Base-by-base conservation (phyloP, 2,329 filamentous ascomycete species). In the Botrytis aclada region DNA sequence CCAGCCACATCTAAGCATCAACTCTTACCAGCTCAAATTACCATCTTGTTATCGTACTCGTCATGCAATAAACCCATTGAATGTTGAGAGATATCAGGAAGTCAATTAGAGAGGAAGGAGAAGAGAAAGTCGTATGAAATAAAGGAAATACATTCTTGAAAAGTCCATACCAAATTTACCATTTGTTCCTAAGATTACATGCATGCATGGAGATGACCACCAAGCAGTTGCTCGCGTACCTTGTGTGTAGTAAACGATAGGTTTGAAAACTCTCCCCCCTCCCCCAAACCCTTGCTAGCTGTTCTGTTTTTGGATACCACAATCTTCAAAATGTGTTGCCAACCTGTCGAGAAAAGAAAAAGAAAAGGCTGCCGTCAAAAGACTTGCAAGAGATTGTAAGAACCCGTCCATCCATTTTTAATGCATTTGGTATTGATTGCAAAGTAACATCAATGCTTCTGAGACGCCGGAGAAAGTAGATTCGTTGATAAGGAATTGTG, bases 401-500 rank as follows among this genome's bases (percentile, higher is more conserved):
- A 58, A 43, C 66, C 47, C 25, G 16, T 69, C 66, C 47, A 58
- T 56, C 66, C 66, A 41, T n/a, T 70, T 70, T 62, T 41, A 41
- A 70, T 70, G 69, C 69, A 70, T 70, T 70, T 47, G 34, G 39
- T 67, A 70, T 63, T 29, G 58, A 47, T 51, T 70, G 69, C 69
- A 32, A 20, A 64, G 39, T 51, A 64, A 62, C 58, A 39, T 25
- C 41, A 63, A 70, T 64, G 41, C 69, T 70, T 62, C 45, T 45
- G 45, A 70, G 69, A 70, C 56, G 69, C 69, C 69, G 29, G 65
- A 70, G 20, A 70, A 63, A 70, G 58, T 64, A 70, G 47, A 70
- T 70, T 70, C 58, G 69, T 64, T 64, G 58, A 70, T 32, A 64
- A 32, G 43, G 32, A 41, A 22, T n/a, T 61, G 56, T 22, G 56